Evolutionary conservation across 495 filamentous ascomycete genomes (phyloP).

Genomic region (Daldinia decipiens): DNA sequence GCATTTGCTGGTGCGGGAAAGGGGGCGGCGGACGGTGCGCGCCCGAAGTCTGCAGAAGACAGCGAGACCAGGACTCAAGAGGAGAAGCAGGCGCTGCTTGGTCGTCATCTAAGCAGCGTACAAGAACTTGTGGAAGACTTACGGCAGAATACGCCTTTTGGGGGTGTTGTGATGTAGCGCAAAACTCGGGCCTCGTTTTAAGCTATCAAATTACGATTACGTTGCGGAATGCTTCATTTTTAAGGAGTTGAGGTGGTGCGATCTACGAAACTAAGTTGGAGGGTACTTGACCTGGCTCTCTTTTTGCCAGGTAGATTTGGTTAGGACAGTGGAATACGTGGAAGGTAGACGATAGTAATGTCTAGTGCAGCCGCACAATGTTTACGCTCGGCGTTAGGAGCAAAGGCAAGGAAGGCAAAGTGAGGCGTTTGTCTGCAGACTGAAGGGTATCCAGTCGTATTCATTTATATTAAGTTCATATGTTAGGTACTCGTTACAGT

Average conservation of each 20-base stretch:
- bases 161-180: constrained; percentile 56
- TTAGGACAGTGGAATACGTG: not conserved
- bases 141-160: constrained; percentile 79
- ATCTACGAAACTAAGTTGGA: not conserved
- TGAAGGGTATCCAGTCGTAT: constrained; percentile 22
- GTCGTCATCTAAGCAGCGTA: constrained; percentile 85
- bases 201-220: not conserved
- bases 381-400: constrained; percentile 33
- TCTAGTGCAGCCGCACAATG: constrained; percentile 18
- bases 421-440: constrained; percentile 25
- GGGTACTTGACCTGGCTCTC: not conserved
- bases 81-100: constrained; percentile 87
- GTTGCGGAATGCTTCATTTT: constrained; percentile 9
- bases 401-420: constrained; percentile 10
- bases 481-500: constrained; percentile 20
- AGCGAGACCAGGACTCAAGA: constrained; percentile 74
- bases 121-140: constrained; percentile 92
- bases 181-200: not conserved
- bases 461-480: constrained; percentile 28
- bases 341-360: constrained; percentile 1
- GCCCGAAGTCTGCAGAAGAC: constrained; percentile 51
- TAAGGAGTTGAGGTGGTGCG: constrained; percentile 4
- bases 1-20: constrained; percentile 44
- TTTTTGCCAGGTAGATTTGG: not conserved
- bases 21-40: constrained; percentile 52